Base-by-base conservation (phyloP, 371 early-diverging fungal species). In the Mucor plumbeus region DNA sequence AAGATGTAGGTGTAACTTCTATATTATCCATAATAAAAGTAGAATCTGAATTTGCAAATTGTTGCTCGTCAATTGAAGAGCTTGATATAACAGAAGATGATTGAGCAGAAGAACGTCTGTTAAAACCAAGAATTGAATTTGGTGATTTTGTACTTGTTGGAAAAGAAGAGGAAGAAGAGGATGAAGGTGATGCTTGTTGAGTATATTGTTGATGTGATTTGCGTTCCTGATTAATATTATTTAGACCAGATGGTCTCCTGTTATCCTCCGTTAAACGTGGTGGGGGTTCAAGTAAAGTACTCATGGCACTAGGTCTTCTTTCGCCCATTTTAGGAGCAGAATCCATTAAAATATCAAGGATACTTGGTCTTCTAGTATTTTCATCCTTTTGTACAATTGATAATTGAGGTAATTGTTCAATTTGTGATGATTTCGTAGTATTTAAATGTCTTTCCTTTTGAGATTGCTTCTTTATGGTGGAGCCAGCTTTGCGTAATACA, bases 301-400 rank as follows among this genome's bases (percentile, higher is more conserved):
- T 61, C 54, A 65, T 65, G 21, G 40, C 65, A 61, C 65, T 70
- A 19, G 70, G 70, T 48, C 65, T 61, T 31, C 70, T 55, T 39
- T 69, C 65, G 13, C 54, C 65, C 53, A 67, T 54, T 34, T 71
- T 68, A 33, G 81, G 72, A 55, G 65, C 58, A 31, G 47, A 65
- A 54, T 79, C 82, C 82, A 82, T 79, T 31, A 82, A 48, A 54
- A 82, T 79, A 63, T 82, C 82, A 9, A 82, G 64, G 17, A 82
- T 82, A 44, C 82, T 82, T 7, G 82, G 82, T 36, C 82, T 67
- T 53, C 82, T 40, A 2, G 14, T 14, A 11, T 53, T 11, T 9
- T 71, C 68, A 26, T 71, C 71, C 60, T 68, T 36, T 17, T 64
- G 33, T 40, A 14, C n/a, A 21, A 50, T 53, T n/a, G 59, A 41